phyloP scores from a whole-genome alignment of 371 early-diverging fungal species.

The Zychaea mexicana region DNA sequence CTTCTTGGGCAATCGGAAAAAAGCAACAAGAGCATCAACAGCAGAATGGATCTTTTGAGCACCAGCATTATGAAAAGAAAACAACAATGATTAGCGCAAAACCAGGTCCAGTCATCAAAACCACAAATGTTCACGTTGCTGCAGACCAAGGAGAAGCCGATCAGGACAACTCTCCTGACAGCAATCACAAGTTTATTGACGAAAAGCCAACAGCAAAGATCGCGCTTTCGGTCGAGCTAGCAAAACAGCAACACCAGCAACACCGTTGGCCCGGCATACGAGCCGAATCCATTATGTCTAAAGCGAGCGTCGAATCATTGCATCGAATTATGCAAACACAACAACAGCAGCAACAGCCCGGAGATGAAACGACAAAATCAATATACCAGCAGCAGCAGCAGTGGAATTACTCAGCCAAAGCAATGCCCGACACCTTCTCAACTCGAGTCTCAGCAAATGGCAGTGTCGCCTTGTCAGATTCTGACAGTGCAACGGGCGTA shows the following conservation, averaged over 20 bases:
- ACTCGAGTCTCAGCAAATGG: conserved; percentile 13
- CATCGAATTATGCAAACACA: background rate
- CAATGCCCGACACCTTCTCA: conserved; percentile 4
- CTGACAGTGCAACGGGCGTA: no score
- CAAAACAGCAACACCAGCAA: background rate
- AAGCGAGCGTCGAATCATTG: background rate
- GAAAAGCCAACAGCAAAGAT: conserved; percentile 4
- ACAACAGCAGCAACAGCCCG: background rate
- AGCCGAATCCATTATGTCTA: conserved; percentile 2
- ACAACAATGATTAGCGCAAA: background rate
- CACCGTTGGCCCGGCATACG: background rate
- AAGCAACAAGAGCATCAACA: background rate
- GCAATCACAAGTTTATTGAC: background rate
- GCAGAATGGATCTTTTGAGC: background rate
- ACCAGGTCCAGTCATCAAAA: conserved; percentile 1
- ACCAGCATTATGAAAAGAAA: conserved; percentile 1
- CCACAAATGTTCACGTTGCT: conserved; percentile 5
- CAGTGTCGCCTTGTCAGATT: background rate
- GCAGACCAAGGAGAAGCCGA: background rate
- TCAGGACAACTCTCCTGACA: background rate
- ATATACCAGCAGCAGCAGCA: conserved; percentile 1
- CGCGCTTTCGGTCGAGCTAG: conserved; percentile 1
- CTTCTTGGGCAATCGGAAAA: background rate
- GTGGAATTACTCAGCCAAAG: conserved; percentile 11
- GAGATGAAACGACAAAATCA: background rate